These are phyloP conservation scores for Luffa aegyptiaca DNA, from an alignment of 306 rosid species.

Conservation along the genomic window DNA sequence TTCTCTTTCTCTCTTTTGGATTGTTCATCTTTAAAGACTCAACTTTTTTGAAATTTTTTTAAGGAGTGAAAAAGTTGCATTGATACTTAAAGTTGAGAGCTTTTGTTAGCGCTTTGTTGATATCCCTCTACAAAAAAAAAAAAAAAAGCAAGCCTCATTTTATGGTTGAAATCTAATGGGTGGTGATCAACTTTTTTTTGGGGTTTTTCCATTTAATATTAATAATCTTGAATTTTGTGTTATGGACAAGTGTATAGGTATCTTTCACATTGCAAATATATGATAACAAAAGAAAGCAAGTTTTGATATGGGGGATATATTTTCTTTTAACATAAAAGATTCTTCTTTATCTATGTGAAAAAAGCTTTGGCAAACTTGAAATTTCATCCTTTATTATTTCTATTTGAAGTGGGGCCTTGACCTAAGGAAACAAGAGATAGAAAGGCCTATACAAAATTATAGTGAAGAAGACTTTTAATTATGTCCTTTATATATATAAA, in stretches of 20 bases:
- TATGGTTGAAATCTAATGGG: neutral
- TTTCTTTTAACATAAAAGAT: neutral
- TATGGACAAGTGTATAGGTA: slow-evolving; percentile 3
- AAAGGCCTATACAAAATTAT: neutral
- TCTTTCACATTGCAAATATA: neutral
- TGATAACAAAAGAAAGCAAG: neutral
- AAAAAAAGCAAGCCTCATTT: neutral
- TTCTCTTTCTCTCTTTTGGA: neutral
- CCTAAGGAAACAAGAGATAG: neutral
- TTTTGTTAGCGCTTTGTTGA: neutral
- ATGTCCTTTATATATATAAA: neutral
- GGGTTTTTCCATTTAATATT: neutral
- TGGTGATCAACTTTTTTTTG: neutral
- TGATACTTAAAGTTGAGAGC: slow-evolving; percentile 6
- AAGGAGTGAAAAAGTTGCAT: slow-evolving; percentile 10
- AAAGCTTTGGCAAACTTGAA: neutral
- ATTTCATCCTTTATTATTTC: neutral
- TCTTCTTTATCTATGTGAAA: neutral
- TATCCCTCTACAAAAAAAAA: neutral
- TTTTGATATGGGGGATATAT: slow-evolving; percentile 3
- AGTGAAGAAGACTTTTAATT: neutral
- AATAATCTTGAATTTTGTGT: neutral
- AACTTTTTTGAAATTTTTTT: slow-evolving; percentile 12
- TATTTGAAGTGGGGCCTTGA: neutral
- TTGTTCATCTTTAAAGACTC: neutral